These are phyloP conservation scores for Jacaranda copaia DNA, from an alignment of 257 asterid species.

Conservation along the genomic window DNA sequence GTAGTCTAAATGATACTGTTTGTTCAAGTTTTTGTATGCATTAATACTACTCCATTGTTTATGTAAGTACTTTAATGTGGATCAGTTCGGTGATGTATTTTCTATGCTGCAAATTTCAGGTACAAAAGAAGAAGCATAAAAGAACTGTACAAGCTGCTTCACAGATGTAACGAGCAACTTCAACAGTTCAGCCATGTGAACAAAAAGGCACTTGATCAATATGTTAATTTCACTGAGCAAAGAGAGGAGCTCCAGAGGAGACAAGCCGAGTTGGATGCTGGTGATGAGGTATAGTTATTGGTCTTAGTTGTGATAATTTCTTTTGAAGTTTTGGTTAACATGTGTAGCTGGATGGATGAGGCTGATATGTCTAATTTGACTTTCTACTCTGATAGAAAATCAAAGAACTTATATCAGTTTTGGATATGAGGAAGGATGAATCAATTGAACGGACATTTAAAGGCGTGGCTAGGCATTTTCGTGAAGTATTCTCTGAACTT, in stretches of 20 bases:
- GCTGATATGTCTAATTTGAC: slow-evolving; percentile 29
- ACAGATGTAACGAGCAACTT: slow-evolving; percentile 94
- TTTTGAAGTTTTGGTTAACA: slow-evolving; percentile 15
- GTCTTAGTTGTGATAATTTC: slow-evolving; percentile 29
- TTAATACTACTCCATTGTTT: not conserved
- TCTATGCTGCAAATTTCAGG: slow-evolving; percentile 51
- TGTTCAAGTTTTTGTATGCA: slow-evolving; percentile 2
- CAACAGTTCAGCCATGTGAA: slow-evolving; percentile 97
- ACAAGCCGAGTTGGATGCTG: slow-evolving; percentile 96
- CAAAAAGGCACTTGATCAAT: slow-evolving; percentile 97
- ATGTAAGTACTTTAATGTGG: slow-evolving; percentile 4
- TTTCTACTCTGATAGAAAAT: slow-evolving; percentile 72
- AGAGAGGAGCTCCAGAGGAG: slow-evolving; percentile 94
- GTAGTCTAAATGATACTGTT: not conserved
- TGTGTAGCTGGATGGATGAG: slow-evolving; percentile 28
- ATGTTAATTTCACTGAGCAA: slow-evolving; percentile 96
- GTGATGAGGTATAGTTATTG: slow-evolving; percentile 78
- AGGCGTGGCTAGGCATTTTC: slow-evolving; percentile 97
- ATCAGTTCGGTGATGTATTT: slow-evolving; percentile 23
- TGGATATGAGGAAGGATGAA: slow-evolving; percentile 99
- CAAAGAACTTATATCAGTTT: slow-evolving; percentile 86
- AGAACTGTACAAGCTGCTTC: slow-evolving; percentile 85
- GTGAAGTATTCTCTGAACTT: slow-evolving; percentile 95
- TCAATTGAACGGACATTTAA: slow-evolving; percentile 98
- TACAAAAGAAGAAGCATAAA: slow-evolving; percentile 76